phyloP scores from a whole-genome alignment of 2,329 filamentous ascomycete genomes.

The Hymenoscyphus linearis region DNA sequence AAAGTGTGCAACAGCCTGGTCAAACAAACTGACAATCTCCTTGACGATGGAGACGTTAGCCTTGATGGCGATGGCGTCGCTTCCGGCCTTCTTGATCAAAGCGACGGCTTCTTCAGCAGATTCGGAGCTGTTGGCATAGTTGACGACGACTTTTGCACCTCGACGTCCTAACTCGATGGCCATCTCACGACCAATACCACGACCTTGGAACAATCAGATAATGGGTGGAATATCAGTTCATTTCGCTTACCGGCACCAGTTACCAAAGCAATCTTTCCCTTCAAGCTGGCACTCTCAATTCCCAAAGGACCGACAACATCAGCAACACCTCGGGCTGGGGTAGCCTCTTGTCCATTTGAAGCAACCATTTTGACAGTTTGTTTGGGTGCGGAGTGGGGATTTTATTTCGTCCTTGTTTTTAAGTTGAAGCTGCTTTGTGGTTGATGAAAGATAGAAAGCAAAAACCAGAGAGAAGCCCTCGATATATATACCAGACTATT shows the following conservation, averaged over 20 bases:
- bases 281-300: conserved; percentile 20
- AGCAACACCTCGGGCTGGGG: conserved; percentile 9
- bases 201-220: conserved; percentile 36
- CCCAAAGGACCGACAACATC: conserved; percentile 21
- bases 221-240: neutral
- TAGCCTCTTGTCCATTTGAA: conserved; percentile 11
- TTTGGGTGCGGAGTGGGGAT: neutral
- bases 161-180: conserved; percentile 59
- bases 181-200: conserved; percentile 63
- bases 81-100: conserved; percentile 49
- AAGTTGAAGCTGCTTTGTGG: neutral
- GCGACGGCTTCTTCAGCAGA: conserved; percentile 62
- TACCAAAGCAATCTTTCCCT: conserved; percentile 32
- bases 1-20: conserved; percentile 27
- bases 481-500: neutral
- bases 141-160: conserved; percentile 55
- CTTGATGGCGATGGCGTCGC: conserved; percentile 48
- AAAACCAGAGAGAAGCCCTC: neutral
- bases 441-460: neutral
- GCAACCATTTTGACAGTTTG: conserved; percentile 14
- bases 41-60: conserved; percentile 54
- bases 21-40: conserved; percentile 28
- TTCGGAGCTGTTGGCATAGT: conserved; percentile 52
- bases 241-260: conserved; percentile 29
- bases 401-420: neutral